These are phyloP conservation scores for Metarhizium sp. DNA, from an alignment of 2,329 filamentous ascomycete species.

Conservation along the genomic window DNA sequence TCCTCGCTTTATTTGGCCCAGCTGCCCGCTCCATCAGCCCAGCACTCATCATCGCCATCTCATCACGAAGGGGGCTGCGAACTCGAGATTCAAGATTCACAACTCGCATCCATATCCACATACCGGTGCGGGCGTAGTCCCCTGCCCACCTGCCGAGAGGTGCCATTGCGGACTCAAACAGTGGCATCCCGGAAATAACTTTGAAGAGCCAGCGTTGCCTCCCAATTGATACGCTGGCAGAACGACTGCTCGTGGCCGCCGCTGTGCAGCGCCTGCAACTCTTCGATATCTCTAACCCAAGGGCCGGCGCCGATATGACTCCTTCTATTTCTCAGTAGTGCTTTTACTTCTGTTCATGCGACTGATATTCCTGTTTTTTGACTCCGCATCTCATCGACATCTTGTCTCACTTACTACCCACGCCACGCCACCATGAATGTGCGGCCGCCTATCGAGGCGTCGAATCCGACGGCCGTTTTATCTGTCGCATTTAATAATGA, in stretches of 20 bases:
- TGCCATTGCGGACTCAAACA: not conserved
- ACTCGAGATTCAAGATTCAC: not conserved
- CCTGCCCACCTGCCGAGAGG: not conserved
- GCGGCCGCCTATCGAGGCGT: constrained; percentile 71
- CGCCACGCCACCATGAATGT: constrained; percentile 66
- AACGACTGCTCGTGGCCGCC: not conserved
- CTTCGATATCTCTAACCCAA: not conserved
- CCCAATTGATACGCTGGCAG: not conserved
- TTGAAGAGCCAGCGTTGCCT: not conserved
- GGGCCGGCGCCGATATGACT: not conserved
- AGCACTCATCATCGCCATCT: not conserved
- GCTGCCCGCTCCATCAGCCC: not conserved
- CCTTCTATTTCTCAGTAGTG: not conserved
- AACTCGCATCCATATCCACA: not conserved
- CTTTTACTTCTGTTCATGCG: not conserved
- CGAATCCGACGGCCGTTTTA: constrained; percentile 64
- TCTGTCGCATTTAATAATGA: constrained; percentile 82
- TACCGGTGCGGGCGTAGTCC: not conserved
- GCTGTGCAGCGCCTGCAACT: not conserved
- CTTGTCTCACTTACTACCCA: not conserved
- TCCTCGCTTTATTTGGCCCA: not conserved
- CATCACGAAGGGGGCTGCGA: not conserved
- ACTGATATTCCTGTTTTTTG: not conserved
- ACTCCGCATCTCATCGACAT: not conserved
- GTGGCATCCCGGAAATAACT: not conserved